These are phyloP conservation scores for Sclerotinia sclerotiorum DNA, from an alignment of 2,329 filamentous ascomycete genomes.

Conservation along the genomic window DNA sequence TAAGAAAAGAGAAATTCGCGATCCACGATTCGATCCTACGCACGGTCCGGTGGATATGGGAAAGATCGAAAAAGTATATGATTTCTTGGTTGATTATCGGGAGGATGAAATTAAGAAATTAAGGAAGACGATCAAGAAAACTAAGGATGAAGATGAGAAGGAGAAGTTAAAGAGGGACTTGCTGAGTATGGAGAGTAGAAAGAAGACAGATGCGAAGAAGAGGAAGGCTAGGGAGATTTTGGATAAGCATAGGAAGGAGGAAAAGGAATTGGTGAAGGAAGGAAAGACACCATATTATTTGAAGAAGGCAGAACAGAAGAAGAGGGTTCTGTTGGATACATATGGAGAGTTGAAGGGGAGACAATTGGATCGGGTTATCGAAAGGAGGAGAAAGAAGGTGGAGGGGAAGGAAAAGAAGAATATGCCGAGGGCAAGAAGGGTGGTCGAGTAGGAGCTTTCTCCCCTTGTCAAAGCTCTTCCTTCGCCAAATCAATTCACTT, in stretches of 20 bases:
- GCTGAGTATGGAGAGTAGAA: conserved; percentile 73
- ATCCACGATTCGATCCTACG: conserved; percentile 83
- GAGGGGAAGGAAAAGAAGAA: conserved; percentile 80
- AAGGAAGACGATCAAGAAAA: conserved; percentile 63
- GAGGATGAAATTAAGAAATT: conserved; percentile 79
- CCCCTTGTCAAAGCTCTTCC: too few relatives aligned
- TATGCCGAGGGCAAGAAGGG: conserved; percentile 58
- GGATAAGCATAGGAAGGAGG: conserved; percentile 72
- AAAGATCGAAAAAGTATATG: conserved; percentile 70
- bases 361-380: conserved; percentile 80
- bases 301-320: conserved; percentile 91
- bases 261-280: conserved; percentile 81
- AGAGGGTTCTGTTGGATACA: conserved; percentile 73
- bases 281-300: conserved; percentile 93
- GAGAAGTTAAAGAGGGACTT: conserved; percentile 72
- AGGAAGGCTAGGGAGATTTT: conserved; percentile 69
- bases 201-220: conserved; percentile 68
- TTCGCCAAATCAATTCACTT: too few relatives aligned
- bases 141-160: conserved; percentile 65
- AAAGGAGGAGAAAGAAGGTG: conserved; percentile 86
- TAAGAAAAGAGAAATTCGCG: conserved; percentile 63
- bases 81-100: conserved; percentile 85
- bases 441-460: conserved; percentile 33
- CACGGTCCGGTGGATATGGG: conserved; percentile 56
- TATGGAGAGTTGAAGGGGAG: conserved; percentile 82